Evolutionary conservation across 2,329 filamentous ascomycete species (phyloP), one percentile per base, ranked within the genome.

Genomic region (Hypoxylon sp.): DNA sequence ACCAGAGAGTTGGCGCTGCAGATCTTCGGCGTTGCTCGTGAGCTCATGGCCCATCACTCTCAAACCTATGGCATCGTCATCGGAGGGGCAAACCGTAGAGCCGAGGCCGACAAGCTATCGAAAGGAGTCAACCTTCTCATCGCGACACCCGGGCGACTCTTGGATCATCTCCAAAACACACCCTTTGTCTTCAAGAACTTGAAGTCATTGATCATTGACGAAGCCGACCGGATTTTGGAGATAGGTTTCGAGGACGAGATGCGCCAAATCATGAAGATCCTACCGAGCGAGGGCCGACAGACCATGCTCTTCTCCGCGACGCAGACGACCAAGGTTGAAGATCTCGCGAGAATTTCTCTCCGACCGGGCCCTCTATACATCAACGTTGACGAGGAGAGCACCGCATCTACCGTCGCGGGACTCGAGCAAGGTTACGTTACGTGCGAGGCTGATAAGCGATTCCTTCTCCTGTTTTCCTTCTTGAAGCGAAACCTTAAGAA

Each of bases 211-310:
- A 87, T 99, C 70, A 97, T 98, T 70, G 95, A 99, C 73, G 95
- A 99, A 80, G 95, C 95, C 17, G 95, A 99, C 77, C 90, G 95
- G 49, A 97, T 99, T 67, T 82, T 99, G 46, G 95, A 99, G 80
- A 92, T 97, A 66, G 94, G 95, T 72, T 99, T 99, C 84, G 95
- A 99, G 79, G 95, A 98, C 74, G 95, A 99, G 81, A 97, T 99
- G 91, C 87, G 92, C 68, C 91, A 96, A 77, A 97, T 99, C 71
- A 90, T 98, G 78, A 96, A 96, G 84, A 95, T 98, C 57, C 82
- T 98, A 17, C 92, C 94, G 48, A 91, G 90, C 70, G 89, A 96
- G 60, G 88, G 94, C 69, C 85, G 95, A 63, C 94, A 98, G 79
- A 97, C 94, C 0, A 95, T 97, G 90, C 87, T 99, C n/a, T 99